Evolutionary conservation across 768 basidiomycete genomes (phyloP), one percentile per base, ranked within the genome.

Genomic region (Auricularia cornea): DNA sequence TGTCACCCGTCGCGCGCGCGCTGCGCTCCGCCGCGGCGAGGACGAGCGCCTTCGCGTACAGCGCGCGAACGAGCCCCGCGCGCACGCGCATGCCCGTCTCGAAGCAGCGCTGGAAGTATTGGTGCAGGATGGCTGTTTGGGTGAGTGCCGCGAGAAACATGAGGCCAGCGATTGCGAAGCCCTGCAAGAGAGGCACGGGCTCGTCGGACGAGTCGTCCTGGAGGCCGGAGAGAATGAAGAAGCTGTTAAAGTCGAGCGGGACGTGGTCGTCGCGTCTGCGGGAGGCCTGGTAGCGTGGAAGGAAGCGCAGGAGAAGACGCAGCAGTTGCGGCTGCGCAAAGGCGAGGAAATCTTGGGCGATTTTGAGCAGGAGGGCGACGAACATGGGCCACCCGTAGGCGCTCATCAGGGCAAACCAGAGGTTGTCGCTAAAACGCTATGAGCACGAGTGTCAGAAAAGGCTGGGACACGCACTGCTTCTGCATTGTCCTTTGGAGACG

Each of bases 1-100:
- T 94, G 71, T 97, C 94, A 1, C 96, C 95, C 0, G 91, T 85
- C 0, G 90, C 83, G 48, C 92, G 84, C 3, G 74, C 76, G 11
- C 83, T 81, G 3, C 89, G 84, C 69, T 92, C 94, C 63, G 92
- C 90, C 68, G 89, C 94, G 2, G 90, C 92, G 10, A 98, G 82
- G 3, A 92, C 81, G 26, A 98, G 79, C 0, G 93, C 83, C 72
- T 98, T 97, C 59, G 85, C 77, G 77, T 96, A 98, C 60, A 97
- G 92, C 3, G 81, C 83, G 1, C 87, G 86, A 16, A 98, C 85
- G 26, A 98, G 82, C 0, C 94, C 95, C 0, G 92, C 89, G 31
- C 94, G 87, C 52, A 97, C 83, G n/a, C 95, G 87, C 94, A 96
- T 96, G 8, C 92, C 92, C 11, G 89, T 90, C 70, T 89, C 85